These are phyloP conservation scores for Hsuehochloa calcarea DNA, from an alignment of 176 grass and related monocot species.

Conservation along the genomic window DNA sequence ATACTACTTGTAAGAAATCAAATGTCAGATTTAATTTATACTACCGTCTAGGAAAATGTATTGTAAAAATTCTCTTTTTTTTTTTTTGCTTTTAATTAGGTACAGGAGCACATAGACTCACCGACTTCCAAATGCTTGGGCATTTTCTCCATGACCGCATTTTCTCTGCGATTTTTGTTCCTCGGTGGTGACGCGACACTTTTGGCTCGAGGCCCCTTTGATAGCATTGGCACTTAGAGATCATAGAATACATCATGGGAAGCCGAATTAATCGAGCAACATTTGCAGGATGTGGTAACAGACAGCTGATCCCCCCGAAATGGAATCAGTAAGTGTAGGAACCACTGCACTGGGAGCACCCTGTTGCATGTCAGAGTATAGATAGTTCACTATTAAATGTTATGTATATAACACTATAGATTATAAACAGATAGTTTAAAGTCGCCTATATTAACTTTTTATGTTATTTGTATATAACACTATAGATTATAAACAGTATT, in stretches of 20 bases:
- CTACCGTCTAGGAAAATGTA: too few species aligned
- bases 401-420: too few species aligned
- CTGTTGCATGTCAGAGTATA: not conserved
- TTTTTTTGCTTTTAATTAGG: conserved; percentile 20
- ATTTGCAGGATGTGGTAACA: conserved; percentile 41
- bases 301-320: conserved; percentile 48
- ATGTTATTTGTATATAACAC: too few species aligned
- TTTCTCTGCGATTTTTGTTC: conserved; percentile 18
- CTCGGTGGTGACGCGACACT: conserved; percentile 22
- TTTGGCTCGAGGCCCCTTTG: conserved; percentile 41
- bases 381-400: too few species aligned
- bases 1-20: too few species aligned
- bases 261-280: conserved; percentile 40
- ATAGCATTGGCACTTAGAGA: conserved; percentile 54
- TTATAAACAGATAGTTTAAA: too few species aligned
- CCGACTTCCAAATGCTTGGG: conserved; percentile 35
- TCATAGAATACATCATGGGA: conserved; percentile 33
- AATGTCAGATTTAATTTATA: too few species aligned
- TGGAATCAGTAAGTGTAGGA: conserved; percentile 39
- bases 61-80: not conserved
- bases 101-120: conserved; percentile 33
- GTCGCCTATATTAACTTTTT: too few species aligned
- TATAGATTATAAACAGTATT: too few species aligned
- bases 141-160: not conserved
- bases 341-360: not conserved